A percentile compares a stretch with the other conserved stretches of the same genome.
Evolutionary conservation across 495 filamentous ascomycete genomes (phyloP).

Genomic region (Symbiotaphrina buchneri): DNA sequence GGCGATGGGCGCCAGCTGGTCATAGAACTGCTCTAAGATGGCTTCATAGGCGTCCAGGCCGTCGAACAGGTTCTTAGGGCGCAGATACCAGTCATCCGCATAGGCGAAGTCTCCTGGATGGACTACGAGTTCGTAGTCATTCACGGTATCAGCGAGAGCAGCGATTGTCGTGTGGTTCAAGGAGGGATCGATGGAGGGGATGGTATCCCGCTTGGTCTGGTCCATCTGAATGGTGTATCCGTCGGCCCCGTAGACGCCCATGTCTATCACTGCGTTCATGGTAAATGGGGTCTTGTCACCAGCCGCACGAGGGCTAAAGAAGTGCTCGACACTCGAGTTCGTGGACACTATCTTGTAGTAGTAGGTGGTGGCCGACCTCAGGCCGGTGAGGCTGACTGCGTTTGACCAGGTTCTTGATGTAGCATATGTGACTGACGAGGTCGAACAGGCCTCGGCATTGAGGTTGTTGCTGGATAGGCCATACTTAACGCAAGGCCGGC

Average conservation of each 20-base stretch:
- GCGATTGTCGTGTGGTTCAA: slow-evolving; percentile 39
- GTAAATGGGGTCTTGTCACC: slow-evolving; percentile 19
- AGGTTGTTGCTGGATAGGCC: too few relatives aligned
- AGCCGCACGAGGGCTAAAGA: slow-evolving; percentile 26
- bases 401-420: slow-evolving; percentile 19
- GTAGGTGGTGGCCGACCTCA: slow-evolving; percentile 18
- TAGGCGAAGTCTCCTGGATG: slow-evolving; percentile 30
- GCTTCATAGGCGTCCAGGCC: slow-evolving; percentile 19
- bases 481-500: too few relatives aligned
- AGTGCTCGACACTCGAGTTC: slow-evolving; percentile 30
- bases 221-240: slow-evolving; percentile 28
- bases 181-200: slow-evolving; percentile 26
- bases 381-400: slow-evolving; percentile 13
- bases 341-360: slow-evolving; percentile 29
- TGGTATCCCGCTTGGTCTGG: slow-evolving; percentile 25
- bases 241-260: slow-evolving; percentile 28
- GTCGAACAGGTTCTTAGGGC: slow-evolving; percentile 17
- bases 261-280: slow-evolving; percentile 19
- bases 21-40: slow-evolving; percentile 20
- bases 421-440: too few relatives aligned
- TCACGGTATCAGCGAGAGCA: slow-evolving; percentile 25
- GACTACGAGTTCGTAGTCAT: slow-evolving; percentile 35
- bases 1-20: slow-evolving; percentile 19
- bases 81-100: slow-evolving; percentile 23
- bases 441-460: too few relatives aligned